These are phyloP conservation scores for Cutaneotrichosporon cyanovorans DNA, from an alignment of 1,284 basidiomycete species.

Conservation along the genomic window DNA sequence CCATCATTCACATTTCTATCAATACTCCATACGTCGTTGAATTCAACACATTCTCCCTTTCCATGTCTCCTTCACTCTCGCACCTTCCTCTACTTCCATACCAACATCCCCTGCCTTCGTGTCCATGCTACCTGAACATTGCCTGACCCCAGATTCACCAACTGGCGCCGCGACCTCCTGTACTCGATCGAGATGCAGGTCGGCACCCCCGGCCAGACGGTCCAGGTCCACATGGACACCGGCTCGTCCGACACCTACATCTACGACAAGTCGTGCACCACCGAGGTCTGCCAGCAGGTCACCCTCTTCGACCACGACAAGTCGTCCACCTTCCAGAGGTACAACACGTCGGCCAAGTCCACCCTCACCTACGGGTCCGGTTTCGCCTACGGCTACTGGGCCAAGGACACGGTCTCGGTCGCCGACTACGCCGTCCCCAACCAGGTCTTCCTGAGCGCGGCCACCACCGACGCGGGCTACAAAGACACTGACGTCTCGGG, in stretches of 20 bases:
- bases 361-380: constrained; percentile 77
- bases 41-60: no score
- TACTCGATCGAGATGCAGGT: constrained; percentile 39
- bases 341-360: constrained; percentile 48
- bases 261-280: constrained; percentile 20
- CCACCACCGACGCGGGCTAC: constrained; percentile 3
- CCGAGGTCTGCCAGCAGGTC: constrained; percentile 27
- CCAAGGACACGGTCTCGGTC: constrained; percentile 65
- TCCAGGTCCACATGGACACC: constrained; percentile 50
- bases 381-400: constrained; percentile 61
- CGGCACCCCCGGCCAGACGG: constrained; percentile 47
- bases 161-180: constrained; percentile 4
- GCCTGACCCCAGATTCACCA: constrained; percentile 7
- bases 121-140: no score
- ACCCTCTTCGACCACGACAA: constrained; percentile 25
- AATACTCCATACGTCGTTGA: no score
- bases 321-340: constrained; percentile 30
- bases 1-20: no score
- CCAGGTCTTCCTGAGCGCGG: constrained; percentile 52
- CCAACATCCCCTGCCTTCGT: no score
- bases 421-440: constrained; percentile 65
- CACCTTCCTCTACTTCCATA: no score
- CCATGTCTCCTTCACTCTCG: no score
- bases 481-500: constrained; percentile 38
- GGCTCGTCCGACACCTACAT: constrained; percentile 48